Base-by-base conservation (phyloP, 2,329 filamentous ascomycete genomes). In the Trichophaea hybrida region DNA sequence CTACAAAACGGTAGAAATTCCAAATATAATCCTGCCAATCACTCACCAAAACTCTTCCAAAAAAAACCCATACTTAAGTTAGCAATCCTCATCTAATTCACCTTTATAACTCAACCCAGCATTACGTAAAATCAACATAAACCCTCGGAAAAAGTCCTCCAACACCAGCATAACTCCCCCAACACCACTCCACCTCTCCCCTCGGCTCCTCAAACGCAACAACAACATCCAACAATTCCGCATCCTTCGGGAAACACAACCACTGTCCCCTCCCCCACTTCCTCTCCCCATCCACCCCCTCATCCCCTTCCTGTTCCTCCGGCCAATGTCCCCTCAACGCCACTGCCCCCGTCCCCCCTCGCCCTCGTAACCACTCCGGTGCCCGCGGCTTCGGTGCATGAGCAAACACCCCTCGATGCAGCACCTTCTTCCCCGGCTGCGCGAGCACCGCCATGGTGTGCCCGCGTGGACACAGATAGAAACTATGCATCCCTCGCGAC, bases 151-250 rank as follows among this genome's bases (percentile, higher is more conserved):
- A 65, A 15, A 65, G 17, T 1, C 64, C 64, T 12, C 62, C 64
- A 13, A 49, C 15, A 8, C 64, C 64, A 5, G 58, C 54, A 48
- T 62, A 65, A 55, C 64, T 64, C 10, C 64, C 64, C 64, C 64
- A 65, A 31, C 59, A 49, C 33, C 63, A 65, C 37, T 37, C 13
- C 15, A 54, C 59, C 7, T 54, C 59, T 3, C 37, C 56, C 7
- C 48, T 59, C 40, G 59, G 62, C 5, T 10, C 44, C 55, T 33
- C 63, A 49, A 65, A 65, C 13, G 62, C 64, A 31, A 59, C 46
- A 46, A 55, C 59, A 6, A 65, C 51, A 50, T 64, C 55, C 31
- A 49, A 57, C 32, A 65, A 55, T 13, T 35, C 55, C 35, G 64
- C 61, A 4, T 46, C 55, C 40, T 59, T 43, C 1, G 64, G 64